Conservation (phyloP, 345 rosid species). For the Salix viminalis region DNA sequence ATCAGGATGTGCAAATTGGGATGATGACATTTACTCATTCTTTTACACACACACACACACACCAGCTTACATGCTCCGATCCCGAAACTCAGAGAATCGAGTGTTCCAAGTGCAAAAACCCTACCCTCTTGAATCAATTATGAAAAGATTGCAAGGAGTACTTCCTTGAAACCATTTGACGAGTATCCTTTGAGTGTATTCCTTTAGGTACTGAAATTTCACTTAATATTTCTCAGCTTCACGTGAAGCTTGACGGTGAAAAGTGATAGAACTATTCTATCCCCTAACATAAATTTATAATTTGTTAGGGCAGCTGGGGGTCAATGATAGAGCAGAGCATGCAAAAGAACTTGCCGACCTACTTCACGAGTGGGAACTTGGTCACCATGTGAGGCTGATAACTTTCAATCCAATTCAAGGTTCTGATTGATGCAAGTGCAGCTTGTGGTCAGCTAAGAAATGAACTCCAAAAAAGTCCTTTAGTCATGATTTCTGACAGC, state of each 20-base stretch:
- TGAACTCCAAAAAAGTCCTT: conserved; percentile 82
- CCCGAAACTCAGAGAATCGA: conserved; percentile 80
- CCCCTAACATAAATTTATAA: neutral
- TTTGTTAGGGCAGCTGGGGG: conserved; percentile 68
- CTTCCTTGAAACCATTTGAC: conserved; percentile 68
- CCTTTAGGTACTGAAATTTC: conserved; percentile 56
- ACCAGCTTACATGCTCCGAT: conserved; percentile 87
- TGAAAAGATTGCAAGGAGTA: conserved; percentile 88
- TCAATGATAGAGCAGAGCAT: conserved; percentile 74
- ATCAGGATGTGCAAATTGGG: too few species aligned
- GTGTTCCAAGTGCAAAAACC: conserved; percentile 94
- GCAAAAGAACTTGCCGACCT: conserved; percentile 80
- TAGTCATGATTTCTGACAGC: conserved; percentile 34
- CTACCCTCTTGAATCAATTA: conserved; percentile 82
- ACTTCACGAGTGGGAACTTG: conserved; percentile 74
- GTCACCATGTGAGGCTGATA: conserved; percentile 82
- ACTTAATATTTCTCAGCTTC: neutral
- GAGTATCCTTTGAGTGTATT: conserved; percentile 91
- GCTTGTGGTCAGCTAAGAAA: conserved; percentile 98
- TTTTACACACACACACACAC: conserved; percentile 9
- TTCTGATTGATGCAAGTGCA: conserved; percentile 92
- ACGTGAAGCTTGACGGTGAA: neutral
- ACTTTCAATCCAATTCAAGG: conserved; percentile 92
- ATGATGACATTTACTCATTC: conserved; percentile 5
- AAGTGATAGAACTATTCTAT: neutral